Percentiles rank a stretch among this genome's conserved stretches.
phyloP scores from a whole-genome alignment of 2,329 filamentous ascomycete genomes.

The Neophaeococcomyces aloes region DNA sequence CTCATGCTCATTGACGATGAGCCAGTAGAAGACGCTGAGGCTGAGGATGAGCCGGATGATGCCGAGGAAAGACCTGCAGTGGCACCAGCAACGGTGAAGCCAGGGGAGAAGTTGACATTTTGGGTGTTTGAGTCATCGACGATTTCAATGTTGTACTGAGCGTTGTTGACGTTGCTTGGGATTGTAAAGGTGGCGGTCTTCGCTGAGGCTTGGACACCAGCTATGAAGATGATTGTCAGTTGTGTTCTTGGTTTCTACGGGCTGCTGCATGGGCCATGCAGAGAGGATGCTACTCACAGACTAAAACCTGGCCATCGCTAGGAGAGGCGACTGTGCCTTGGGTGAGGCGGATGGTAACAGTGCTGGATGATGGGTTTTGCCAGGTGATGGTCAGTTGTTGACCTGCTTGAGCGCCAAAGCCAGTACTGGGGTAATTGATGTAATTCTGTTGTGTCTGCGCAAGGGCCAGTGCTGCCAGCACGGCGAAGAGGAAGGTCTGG shows the following conservation, averaged over 20 bases:
- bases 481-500: constrained; percentile 33
- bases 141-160: constrained; percentile 45
- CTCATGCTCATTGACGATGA: background rate
- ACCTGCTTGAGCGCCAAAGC: constrained; percentile 38
- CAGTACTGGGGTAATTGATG: constrained; percentile 37
- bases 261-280: background rate
- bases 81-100: constrained; percentile 40
- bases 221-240: constrained; percentile 24
- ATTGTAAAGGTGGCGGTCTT: constrained; percentile 42
- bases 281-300: constrained; percentile 28
- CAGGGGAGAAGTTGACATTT: constrained; percentile 43
- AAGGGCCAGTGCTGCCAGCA: constrained; percentile 35
- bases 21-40: constrained; percentile 13
- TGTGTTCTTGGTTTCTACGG: background rate
- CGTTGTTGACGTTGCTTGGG: constrained; percentile 31
- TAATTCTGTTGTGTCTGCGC: constrained; percentile 35
- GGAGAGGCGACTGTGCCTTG: constrained; percentile 35
- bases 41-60: constrained; percentile 25
- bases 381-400: constrained; percentile 38
- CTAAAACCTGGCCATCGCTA: constrained; percentile 32
- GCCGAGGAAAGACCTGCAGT: constrained; percentile 29
- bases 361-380: constrained; percentile 38
- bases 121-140: constrained; percentile 35
- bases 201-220: constrained; percentile 35
- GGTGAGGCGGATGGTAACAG: constrained; percentile 43